These are phyloP conservation scores for Lachancea sp. DNA, from an alignment of 805 yeast species.

Conservation along the genomic window DNA sequence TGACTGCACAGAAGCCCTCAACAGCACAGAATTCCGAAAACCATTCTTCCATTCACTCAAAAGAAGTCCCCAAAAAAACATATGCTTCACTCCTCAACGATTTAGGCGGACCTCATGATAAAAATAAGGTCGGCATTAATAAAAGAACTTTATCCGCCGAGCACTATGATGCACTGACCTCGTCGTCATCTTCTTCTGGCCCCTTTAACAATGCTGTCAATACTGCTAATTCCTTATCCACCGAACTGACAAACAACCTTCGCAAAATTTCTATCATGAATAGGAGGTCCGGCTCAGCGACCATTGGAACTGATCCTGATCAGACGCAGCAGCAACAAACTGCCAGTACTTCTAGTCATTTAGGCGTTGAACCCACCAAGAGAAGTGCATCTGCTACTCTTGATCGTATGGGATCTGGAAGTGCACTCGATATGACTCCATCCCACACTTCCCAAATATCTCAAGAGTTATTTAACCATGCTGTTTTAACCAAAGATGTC, in stretches of 20 bases:
- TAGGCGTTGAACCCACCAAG: slow-evolving; percentile 6
- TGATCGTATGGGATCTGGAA: slow-evolving; percentile 23
- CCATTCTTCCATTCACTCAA: neutral
- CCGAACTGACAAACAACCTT: slow-evolving; percentile 10
- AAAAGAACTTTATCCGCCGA: slow-evolving; percentile 1
- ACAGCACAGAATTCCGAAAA: neutral
- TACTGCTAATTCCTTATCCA: slow-evolving; percentile 2
- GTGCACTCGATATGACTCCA: slow-evolving; percentile 12
- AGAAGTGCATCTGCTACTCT: slow-evolving; percentile 29
- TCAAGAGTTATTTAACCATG: slow-evolving; percentile 13
- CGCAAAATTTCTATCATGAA: slow-evolving; percentile 22
- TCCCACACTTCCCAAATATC: slow-evolving; percentile 16
- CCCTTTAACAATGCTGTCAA: slow-evolving; percentile 1
- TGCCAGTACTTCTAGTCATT: slow-evolving; percentile 24
- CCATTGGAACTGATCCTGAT: slow-evolving; percentile 7
- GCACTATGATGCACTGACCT: neutral
- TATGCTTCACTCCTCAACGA: slow-evolving; percentile 4
- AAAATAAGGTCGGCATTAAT: neutral
- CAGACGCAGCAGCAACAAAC: slow-evolving; percentile 2
- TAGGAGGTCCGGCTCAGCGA: slow-evolving; percentile 18
- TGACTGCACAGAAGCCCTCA: slow-evolving; percentile 8
- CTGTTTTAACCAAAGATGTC: slow-evolving; percentile 55
- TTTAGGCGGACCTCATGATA: neutral
- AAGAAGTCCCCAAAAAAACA: slow-evolving; percentile 1
- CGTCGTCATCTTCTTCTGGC: slow-evolving; percentile 7